phyloP scores from a whole-genome alignment of 140 eudicot genomes.

The Erigeron philadelphicus region DNA sequence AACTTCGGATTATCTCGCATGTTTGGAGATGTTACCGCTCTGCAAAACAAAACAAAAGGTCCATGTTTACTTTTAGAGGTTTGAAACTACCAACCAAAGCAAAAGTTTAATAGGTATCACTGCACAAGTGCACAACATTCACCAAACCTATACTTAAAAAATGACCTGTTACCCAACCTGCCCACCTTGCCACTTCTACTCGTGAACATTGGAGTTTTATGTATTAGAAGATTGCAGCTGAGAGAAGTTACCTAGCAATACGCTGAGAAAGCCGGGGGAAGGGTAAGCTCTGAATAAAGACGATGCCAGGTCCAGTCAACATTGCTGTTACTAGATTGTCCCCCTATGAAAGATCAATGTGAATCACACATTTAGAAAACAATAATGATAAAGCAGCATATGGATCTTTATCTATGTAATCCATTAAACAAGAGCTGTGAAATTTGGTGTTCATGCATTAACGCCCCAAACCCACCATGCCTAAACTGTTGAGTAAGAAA shows the following conservation, averaged over 20 bases:
- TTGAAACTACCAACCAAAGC: background rate
- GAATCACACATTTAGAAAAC: slow-evolving; percentile 8
- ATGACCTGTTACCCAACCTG: background rate
- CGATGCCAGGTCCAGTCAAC: slow-evolving; percentile 95
- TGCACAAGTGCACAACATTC: background rate
- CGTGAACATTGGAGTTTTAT: background rate
- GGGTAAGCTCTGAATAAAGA: slow-evolving; percentile 92
- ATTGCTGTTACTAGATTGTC: slow-evolving; percentile 78
- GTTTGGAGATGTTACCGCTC: slow-evolving; percentile 96
- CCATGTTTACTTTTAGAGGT: background rate
- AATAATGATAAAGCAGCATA: slow-evolving; percentile 1
- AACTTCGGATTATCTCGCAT: slow-evolving; percentile 94
- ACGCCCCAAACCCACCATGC: too few species aligned
- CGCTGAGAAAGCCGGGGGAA: slow-evolving; percentile 92
- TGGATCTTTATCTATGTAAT: too few species aligned
- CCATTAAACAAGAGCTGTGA: background rate
- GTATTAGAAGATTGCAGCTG: slow-evolving; percentile 7
- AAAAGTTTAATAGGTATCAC: background rate
- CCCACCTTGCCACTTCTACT: background rate
- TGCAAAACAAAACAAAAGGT: slow-evolving; percentile 30
- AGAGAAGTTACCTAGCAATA: slow-evolving; percentile 63
- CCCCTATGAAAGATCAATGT: slow-evolving; percentile 38
- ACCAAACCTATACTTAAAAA: background rate
- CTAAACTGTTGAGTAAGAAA: too few species aligned
- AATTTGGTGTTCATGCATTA: background rate